Evolutionary conservation across 768 basidiomycete genomes (phyloP).

Genomic region (Infundibulicybe gibba): DNA sequence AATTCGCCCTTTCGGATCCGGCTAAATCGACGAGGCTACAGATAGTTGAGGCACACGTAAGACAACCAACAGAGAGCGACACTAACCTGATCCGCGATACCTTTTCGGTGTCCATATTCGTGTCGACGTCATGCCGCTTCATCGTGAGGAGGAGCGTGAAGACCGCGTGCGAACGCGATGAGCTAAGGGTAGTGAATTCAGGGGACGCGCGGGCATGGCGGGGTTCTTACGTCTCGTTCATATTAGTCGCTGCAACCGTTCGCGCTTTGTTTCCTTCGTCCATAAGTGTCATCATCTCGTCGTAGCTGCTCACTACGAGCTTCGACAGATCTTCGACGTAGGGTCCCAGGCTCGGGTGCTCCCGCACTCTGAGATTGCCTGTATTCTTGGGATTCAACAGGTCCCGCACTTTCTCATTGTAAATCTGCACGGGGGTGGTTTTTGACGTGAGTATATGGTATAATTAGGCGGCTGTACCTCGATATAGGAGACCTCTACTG

Average conservation of each 20-base stretch:
- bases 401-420: constrained; percentile 98
- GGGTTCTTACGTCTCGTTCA: constrained; percentile 88
- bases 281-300: constrained; percentile 99
- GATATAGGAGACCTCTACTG: constrained; percentile 98
- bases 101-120: constrained; percentile 93
- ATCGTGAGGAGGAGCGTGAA: constrained; percentile 95
- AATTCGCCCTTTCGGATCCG: constrained; percentile 95
- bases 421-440: constrained; percentile 53
- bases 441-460: background rate
- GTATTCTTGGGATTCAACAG: constrained; percentile 96
- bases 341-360: constrained; percentile 95
- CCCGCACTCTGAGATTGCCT: constrained; percentile 93
- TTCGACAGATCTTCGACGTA: constrained; percentile 98
- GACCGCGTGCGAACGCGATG: constrained; percentile 96
- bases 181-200: constrained; percentile 38
- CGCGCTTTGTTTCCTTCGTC: constrained; percentile 99
- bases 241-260: constrained; percentile 97
- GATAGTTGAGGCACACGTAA: constrained; percentile 3
- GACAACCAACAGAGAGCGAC: constrained; percentile 1
- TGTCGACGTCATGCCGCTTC: constrained; percentile 80
- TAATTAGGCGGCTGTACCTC: constrained; percentile 49
- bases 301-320: constrained; percentile 85
- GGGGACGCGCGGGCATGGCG: constrained; percentile 2
- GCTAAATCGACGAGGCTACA: constrained; percentile 89
- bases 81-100: constrained; percentile 93